These are phyloP conservation scores for Cercospora citrullina DNA, from an alignment of 2,329 filamentous ascomycete species.

Conservation along the genomic window DNA sequence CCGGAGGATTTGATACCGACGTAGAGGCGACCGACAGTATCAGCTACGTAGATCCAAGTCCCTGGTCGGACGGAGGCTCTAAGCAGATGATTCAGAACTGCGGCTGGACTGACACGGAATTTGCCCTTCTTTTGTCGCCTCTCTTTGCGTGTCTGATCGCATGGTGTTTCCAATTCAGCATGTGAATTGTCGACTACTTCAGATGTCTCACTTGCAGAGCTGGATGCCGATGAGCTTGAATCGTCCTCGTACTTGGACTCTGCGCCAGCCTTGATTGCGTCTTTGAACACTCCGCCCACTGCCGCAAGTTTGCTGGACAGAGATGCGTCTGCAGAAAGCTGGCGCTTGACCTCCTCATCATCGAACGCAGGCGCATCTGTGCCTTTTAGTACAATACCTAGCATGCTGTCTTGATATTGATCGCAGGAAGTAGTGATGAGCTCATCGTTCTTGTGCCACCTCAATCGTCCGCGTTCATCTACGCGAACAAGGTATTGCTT, in stretches of 20 bases:
- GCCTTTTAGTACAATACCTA: constrained; percentile 54
- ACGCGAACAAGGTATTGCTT: constrained; percentile 76
- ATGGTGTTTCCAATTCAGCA: constrained; percentile 13
- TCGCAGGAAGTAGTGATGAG: constrained; percentile 72
- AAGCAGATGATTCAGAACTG: constrained; percentile 74
- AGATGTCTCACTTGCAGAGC: constrained; percentile 48
- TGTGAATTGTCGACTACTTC: background rate
- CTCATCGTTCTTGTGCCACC: constrained; percentile 81
- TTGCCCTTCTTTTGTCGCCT: constrained; percentile 40
- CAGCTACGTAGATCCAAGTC: constrained; percentile 90
- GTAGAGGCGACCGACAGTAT: constrained; percentile 80
- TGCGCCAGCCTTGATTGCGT: constrained; percentile 13
- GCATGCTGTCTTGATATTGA: constrained; percentile 73
- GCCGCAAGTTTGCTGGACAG: constrained; percentile 24
- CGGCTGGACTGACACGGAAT: constrained; percentile 68
- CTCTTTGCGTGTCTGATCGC: constrained; percentile 50
- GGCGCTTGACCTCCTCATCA: constrained; percentile 19
- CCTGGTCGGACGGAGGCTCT: constrained; percentile 77
- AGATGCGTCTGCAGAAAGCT: constrained; percentile 16
- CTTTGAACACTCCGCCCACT: constrained; percentile 19
- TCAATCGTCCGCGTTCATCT: constrained; percentile 69
- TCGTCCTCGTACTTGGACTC: constrained; percentile 12
- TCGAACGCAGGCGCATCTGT: constrained; percentile 44
- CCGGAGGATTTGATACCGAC: constrained; percentile 86
- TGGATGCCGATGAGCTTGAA: constrained; percentile 9